Percentiles rank a stretch among this genome's conserved stretches.
phyloP scores from a whole-genome alignment of 2,329 filamentous ascomycete species.

The Exophiala phaeomuriformis region DNA sequence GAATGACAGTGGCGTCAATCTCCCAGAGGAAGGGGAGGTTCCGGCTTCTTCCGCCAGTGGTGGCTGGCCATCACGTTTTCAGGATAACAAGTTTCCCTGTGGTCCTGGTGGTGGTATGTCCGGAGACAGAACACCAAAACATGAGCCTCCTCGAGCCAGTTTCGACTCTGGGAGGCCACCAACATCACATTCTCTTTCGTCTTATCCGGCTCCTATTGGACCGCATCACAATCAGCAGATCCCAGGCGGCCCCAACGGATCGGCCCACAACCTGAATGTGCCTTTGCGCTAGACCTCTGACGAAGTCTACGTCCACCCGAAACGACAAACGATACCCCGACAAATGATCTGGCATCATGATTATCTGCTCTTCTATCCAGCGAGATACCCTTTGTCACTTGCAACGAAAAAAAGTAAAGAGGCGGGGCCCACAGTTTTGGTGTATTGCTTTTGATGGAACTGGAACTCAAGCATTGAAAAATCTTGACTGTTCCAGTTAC shows the following conservation, averaged over 20 bases:
- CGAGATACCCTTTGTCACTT: constrained; percentile 27
- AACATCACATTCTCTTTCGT: constrained; percentile 94
- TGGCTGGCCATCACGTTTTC: constrained; percentile 46
- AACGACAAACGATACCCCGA: constrained; percentile 26
- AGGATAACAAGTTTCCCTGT: constrained; percentile 61
- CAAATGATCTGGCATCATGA: constrained; percentile 24
- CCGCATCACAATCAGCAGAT: constrained; percentile 49
- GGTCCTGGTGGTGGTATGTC: constrained; percentile 44
- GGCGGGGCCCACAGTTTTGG: constrained; percentile 9
- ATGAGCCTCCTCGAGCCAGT: constrained; percentile 67
- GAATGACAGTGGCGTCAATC: constrained; percentile 95
- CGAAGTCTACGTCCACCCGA: constrained; percentile 19
- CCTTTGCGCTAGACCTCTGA: constrained; percentile 26
- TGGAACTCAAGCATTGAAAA: constrained; percentile 6
- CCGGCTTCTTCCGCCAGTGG: constrained; percentile 54
- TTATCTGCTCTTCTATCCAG: constrained; percentile 26
- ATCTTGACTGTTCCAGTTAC: background rate
- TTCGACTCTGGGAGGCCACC: constrained; percentile 87
- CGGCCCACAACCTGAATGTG: constrained; percentile 25
- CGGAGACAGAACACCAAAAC: constrained; percentile 76
- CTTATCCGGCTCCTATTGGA: constrained; percentile 84
- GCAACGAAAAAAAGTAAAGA: constrained; percentile 22
- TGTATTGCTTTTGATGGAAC: constrained; percentile 11
- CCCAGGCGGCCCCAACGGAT: constrained; percentile 17
- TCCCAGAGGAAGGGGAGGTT: constrained; percentile 68